phyloP scores from a whole-genome alignment of 371 early-diverging fungal species.

The Circinella umbellata region DNA sequence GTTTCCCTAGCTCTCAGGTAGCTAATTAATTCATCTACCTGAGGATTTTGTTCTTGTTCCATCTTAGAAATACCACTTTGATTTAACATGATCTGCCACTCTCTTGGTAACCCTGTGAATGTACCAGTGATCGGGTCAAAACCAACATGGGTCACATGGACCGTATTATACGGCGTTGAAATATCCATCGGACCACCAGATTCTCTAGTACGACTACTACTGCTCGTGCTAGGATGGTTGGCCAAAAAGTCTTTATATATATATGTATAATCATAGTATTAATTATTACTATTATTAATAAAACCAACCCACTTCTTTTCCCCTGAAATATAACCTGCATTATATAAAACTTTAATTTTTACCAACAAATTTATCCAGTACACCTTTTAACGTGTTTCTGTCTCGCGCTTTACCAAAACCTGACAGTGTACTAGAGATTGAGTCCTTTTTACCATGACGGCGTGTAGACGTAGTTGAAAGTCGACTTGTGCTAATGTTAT shows the following conservation, averaged over 20 bases:
- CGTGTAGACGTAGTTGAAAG: not conserved
- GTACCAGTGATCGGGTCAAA: slow-evolving; percentile 88
- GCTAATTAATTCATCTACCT: slow-evolving; percentile 43
- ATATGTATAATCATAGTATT: too few relatives aligned
- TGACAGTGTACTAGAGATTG: not conserved
- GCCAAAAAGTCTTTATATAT: slow-evolving; percentile 6
- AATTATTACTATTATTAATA: too few relatives aligned
- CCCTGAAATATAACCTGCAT: too few relatives aligned
- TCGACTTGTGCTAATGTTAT: not conserved
- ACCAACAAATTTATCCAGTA: slow-evolving; percentile 52
- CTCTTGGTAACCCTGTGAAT: slow-evolving; percentile 92
- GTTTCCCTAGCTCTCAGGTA: too few relatives aligned
- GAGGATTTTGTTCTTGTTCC: slow-evolving; percentile 94
- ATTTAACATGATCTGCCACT: slow-evolving; percentile 89
- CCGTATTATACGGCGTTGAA: slow-evolving; percentile 92
- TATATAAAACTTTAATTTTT: not conserved
- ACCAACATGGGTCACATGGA: slow-evolving; percentile 95
- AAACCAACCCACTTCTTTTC: not conserved
- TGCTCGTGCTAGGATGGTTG: slow-evolving; percentile 3
- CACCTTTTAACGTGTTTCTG: slow-evolving; percentile 56
- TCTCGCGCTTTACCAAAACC: slow-evolving; percentile 26
- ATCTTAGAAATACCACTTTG: slow-evolving; percentile 93
- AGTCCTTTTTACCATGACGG: slow-evolving; percentile 8
- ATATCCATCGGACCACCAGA: slow-evolving; percentile 59
- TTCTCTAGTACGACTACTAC: not conserved